Evolutionary conservation across 345 rosid species (phyloP).

Genomic region (Melaleuca alternifolia): DNA sequence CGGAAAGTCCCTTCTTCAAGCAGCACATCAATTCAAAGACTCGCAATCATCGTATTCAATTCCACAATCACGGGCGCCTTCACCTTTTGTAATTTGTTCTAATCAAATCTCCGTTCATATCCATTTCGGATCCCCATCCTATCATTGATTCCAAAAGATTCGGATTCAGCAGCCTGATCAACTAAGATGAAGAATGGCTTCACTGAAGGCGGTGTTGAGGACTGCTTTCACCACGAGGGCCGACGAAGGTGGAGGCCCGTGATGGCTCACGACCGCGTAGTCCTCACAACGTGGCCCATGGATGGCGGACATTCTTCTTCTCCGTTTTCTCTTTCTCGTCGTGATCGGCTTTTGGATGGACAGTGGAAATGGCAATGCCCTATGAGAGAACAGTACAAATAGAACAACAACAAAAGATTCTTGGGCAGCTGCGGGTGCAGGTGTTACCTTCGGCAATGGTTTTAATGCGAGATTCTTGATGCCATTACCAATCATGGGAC

Average conservation of each 20-base stretch:
- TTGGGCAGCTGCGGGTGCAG: not conserved
- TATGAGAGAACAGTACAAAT: not conserved
- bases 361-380: too few species aligned
- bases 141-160: too few species aligned
- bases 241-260: constrained; percentile 65
- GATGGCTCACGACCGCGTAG: constrained; percentile 47
- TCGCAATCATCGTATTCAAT: too few species aligned
- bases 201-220: constrained; percentile 45
- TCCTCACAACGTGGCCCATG: constrained; percentile 57
- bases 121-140: too few species aligned
- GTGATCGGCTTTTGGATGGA: too few species aligned
- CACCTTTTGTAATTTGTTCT: too few species aligned
- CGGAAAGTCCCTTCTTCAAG: too few species aligned
- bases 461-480: not conserved
- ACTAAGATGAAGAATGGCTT: constrained; percentile 44
- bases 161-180: too few species aligned
- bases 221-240: constrained; percentile 21
- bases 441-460: not conserved
- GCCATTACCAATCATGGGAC: not conserved
- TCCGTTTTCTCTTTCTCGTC: not conserved
- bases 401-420: not conserved
- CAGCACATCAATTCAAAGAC: too few species aligned
- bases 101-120: too few species aligned
- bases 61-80: too few species aligned
- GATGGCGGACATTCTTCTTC: constrained; percentile 46